phyloP scores from a whole-genome alignment of 495 filamentous ascomycete genomes.

The Talaromyces stipitatus region DNA sequence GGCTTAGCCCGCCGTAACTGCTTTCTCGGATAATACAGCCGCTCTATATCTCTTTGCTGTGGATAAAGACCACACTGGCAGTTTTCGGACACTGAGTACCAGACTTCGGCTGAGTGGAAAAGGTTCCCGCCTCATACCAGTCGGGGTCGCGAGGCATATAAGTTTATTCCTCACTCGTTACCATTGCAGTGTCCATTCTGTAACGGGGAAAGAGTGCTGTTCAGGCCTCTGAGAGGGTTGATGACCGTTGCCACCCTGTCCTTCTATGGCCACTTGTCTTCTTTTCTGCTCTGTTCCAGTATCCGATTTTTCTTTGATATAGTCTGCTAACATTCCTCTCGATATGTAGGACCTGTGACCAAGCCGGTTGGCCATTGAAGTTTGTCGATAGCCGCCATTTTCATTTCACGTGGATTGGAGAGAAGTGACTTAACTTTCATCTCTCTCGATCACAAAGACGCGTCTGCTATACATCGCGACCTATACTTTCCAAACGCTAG shows the following conservation, averaged over 20 bases:
- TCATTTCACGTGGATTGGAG: background rate
- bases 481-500: background rate
- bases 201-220: background rate
- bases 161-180: constrained; percentile 5
- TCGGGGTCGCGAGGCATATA: background rate
- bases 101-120: background rate
- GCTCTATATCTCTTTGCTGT: background rate
- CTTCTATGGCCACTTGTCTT: background rate
- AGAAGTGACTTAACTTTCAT: background rate
- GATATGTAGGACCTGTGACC: background rate
- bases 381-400: too few relatives aligned
- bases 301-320: background rate
- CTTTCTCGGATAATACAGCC: background rate
- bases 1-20: background rate
- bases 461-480: background rate
- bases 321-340: background rate
- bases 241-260: background rate
- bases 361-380: too few relatives aligned
- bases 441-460: background rate
- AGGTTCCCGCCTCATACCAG: background rate
- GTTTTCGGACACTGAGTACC: background rate
- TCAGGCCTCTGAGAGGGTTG: background rate
- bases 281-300: background rate
- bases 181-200: background rate
- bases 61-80: background rate